Base-by-base conservation (phyloP, 2,329 filamentous ascomycete species). In the Penicillium sp. region DNA sequence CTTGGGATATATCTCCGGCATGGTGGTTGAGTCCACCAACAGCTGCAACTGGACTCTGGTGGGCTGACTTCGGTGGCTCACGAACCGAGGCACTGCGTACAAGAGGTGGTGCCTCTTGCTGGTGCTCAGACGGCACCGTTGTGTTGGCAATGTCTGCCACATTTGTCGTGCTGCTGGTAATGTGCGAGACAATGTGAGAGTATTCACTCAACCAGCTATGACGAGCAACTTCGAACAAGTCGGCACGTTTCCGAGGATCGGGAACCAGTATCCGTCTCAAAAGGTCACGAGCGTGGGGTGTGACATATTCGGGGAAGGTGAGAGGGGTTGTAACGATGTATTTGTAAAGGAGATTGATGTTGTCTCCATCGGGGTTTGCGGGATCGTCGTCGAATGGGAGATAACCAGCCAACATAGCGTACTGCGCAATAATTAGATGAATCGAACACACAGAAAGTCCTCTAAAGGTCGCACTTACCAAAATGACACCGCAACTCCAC, bases 201-300 rank as follows among this genome's bases (percentile, higher is more conserved):
- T 93, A 98, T 65, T 97, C 93, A 71, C 87, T 95, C 56, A 98
- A 73, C 93, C 93, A 98, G 72, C 93, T 98, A 71, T 98, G 93
- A 42, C 93, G 83, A 38, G 93, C 93, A 35, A 98, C 93, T 67
- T 98, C 93, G 61, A 98, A 98, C 37, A 98, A 74, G 66, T 98
- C 93, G 40, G 93, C 93, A 64, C 93, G 84, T 71, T 95, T 94
- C 55, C 93, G 81, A 42, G 93, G 93, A 67, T 97, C 93, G 5
- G 93, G 91, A 0, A 98, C 93, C 35, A 98, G 78, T 50, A 98
- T 98, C 43, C 93, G 84, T 50, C 93, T 84, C 38, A 98, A 76
- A 0, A 98, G 79, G 69, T 98, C 93, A 61, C 93, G 81, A 18
- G 93, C 91, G 69, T 98, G 93, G 6, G 93, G 93, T 6, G 93